phyloP scores from a whole-genome alignment of 2,329 filamentous ascomycete genomes.

The Pseudopithomyces maydicus region DNA sequence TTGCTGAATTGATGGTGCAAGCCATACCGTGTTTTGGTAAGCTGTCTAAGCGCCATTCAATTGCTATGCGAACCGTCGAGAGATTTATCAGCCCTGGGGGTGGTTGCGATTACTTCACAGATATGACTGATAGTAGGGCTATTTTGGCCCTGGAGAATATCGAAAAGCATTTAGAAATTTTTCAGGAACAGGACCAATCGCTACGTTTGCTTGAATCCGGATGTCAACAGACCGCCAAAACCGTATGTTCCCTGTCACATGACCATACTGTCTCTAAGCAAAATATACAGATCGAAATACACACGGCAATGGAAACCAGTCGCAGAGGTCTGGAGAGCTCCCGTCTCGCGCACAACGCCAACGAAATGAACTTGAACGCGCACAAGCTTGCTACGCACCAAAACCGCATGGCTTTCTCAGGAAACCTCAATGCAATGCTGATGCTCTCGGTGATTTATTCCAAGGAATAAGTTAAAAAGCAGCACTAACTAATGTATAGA shows the following conservation, averaged over 20 bases:
- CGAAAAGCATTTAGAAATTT: slow-evolving; percentile 11
- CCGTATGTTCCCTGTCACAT: slow-evolving; percentile 4
- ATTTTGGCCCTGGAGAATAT: slow-evolving; percentile 9
- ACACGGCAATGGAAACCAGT: slow-evolving; percentile 10
- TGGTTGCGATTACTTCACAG: slow-evolving; percentile 16
- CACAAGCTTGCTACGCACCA: not conserved
- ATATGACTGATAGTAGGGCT: slow-evolving; percentile 2
- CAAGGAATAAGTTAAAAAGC: not conserved
- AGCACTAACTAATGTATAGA: slow-evolving; percentile 4
- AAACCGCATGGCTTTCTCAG: slow-evolving; percentile 3
- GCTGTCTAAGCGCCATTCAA: slow-evolving; percentile 1
- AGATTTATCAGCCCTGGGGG: slow-evolving; percentile 9
- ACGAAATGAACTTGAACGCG: slow-evolving; percentile 6
- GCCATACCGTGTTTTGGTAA: slow-evolving; percentile 6
- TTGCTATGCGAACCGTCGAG: slow-evolving; percentile 6
- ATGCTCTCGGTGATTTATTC: slow-evolving; percentile 12
- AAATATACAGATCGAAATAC: slow-evolving; percentile 5
- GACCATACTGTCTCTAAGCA: not conserved
- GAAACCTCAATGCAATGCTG: slow-evolving; percentile 9
- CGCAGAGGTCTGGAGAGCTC: not conserved
- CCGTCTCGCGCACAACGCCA: not conserved
- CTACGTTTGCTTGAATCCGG: slow-evolving; percentile 10
- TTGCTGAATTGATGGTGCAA: slow-evolving; percentile 8
- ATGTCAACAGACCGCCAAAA: slow-evolving; percentile 11
- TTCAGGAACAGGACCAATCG: slow-evolving; percentile 7